Conservation (phyloP, 768 basidiomycete genomes). For the Polyporus arcularius region DNA sequence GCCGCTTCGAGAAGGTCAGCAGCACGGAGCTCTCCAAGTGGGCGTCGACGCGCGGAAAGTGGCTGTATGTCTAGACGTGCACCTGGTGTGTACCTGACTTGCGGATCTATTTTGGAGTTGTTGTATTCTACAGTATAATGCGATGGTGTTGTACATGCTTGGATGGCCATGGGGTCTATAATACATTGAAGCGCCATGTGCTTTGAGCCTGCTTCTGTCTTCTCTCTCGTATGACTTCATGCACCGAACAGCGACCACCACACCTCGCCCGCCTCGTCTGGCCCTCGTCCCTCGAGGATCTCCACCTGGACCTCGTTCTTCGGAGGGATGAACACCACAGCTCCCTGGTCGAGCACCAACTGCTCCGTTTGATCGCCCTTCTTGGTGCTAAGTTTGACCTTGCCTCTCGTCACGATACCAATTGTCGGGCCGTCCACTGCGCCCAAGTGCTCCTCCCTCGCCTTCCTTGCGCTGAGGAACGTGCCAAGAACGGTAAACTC, state of each 20-base stretch:
- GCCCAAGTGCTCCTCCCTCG: conserved; percentile 12
- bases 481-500: conserved; percentile 33
- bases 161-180: not conserved
- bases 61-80: conserved; percentile 56
- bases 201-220: not conserved
- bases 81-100: too few species aligned
- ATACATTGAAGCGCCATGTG: not conserved
- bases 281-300: conserved; percentile 13
- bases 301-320: conserved; percentile 21
- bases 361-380: conserved; percentile 8
- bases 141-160: not conserved
- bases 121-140: not conserved
- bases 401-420: conserved; percentile 28
- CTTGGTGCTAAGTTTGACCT: conserved; percentile 12
- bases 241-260: conserved; percentile 28
- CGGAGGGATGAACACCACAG: conserved; percentile 26
- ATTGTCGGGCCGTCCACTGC: conserved; percentile 25
- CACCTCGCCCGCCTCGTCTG: conserved; percentile 22
- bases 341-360: conserved; percentile 22
- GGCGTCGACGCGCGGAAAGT: conserved; percentile 55
- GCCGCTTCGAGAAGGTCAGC: conserved; percentile 45
- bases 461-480: conserved; percentile 6
- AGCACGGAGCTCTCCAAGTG: conserved; percentile 50
- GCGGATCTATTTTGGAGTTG: not conserved
- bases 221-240: not conserved